These are phyloP conservation scores for Ustilago crameri DNA, from an alignment of 1,284 basidiomycete species.

Conservation along the genomic window DNA sequence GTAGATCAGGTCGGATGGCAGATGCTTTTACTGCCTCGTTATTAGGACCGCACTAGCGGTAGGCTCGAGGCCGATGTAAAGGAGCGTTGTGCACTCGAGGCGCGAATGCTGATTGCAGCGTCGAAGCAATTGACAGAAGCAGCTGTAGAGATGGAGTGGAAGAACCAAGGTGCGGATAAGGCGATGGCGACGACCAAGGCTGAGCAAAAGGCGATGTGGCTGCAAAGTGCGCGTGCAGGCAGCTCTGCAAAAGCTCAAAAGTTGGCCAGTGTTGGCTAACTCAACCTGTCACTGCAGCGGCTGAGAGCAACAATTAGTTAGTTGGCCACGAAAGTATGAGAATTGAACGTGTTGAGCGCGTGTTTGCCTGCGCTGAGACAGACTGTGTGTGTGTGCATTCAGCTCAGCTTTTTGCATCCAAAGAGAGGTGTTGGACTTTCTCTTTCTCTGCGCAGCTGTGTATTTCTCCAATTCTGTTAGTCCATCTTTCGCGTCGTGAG, in stretches of 20 bases:
- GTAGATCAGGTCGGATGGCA: neutral
- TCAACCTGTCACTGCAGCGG: too few relatives aligned
- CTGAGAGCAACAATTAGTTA: too few relatives aligned
- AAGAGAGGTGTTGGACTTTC: slow-evolving; percentile 4
- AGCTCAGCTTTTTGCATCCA: too few relatives aligned
- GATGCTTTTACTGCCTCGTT: neutral
- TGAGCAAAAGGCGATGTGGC: neutral
- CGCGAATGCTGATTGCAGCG: neutral
- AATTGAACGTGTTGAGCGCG: neutral
- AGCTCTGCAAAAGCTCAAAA: neutral
- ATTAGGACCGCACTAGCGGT: slow-evolving; percentile 7
- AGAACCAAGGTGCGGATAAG: neutral
- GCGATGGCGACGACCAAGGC: neutral
- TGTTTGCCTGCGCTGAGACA: neutral
- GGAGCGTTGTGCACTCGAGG: neutral
- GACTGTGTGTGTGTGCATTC: too few relatives aligned
- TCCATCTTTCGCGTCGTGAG: slow-evolving; percentile 39
- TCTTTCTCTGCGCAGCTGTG: too few relatives aligned
- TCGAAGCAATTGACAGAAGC: neutral
- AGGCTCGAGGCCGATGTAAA: slow-evolving; percentile 14
- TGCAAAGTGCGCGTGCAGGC: too few relatives aligned
- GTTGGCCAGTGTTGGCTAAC: too few relatives aligned
- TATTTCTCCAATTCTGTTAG: slow-evolving; percentile 9
- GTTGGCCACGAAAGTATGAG: too few relatives aligned
- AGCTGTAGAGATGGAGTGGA: neutral